Percentiles rank a stretch among this genome's conserved stretches.
These are phyloP conservation scores for Diaporthe citriasiana DNA, from an alignment of 2,329 filamentous ascomycete species.

Conservation along the genomic window DNA sequence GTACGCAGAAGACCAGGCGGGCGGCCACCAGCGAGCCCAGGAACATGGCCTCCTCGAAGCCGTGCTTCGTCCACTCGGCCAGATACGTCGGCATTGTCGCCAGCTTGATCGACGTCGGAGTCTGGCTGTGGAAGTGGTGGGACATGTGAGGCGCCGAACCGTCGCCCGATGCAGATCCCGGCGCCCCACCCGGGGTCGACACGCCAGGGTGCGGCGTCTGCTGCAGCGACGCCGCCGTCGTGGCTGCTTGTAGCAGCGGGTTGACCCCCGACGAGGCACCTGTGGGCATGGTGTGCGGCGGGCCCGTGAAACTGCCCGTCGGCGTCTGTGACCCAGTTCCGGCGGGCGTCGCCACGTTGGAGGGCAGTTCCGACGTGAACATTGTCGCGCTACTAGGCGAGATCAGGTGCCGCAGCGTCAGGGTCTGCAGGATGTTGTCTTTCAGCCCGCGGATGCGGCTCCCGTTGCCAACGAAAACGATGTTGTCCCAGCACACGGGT, in stretches of 20 bases:
- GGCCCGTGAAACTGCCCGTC: constrained; percentile 71
- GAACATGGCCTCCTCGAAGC: constrained; percentile 86
- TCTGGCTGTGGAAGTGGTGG: constrained; percentile 75
- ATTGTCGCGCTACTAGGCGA: constrained; percentile 95
- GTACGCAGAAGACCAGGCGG: constrained; percentile 69
- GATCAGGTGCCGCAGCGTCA: constrained; percentile 87
- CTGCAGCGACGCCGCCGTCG: constrained; percentile 75
- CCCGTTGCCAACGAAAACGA: constrained; percentile 94
- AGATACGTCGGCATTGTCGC: constrained; percentile 87
- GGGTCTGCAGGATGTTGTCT: constrained; percentile 85
- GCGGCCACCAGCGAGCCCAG: constrained; percentile 90
- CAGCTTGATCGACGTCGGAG: constrained; percentile 86
- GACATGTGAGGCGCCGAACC: constrained; percentile 51
- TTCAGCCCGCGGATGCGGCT: constrained; percentile 82
- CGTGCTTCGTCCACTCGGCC: constrained; percentile 88
- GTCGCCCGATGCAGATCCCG: constrained; percentile 58
- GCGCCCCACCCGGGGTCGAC: constrained; percentile 50
- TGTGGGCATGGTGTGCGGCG: constrained; percentile 67
- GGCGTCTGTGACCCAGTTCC: constrained; percentile 95
- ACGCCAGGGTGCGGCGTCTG: constrained; percentile 60
- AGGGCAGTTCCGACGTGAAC: constrained; percentile 96
- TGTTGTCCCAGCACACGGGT: constrained; percentile 88
- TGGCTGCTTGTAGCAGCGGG: constrained; percentile 91
- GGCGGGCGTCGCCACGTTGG: constrained; percentile 89
- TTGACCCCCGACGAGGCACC: constrained; percentile 72